Base-by-base conservation (phyloP, 257 asterid genomes). In the Capsicum chinense region DNA sequence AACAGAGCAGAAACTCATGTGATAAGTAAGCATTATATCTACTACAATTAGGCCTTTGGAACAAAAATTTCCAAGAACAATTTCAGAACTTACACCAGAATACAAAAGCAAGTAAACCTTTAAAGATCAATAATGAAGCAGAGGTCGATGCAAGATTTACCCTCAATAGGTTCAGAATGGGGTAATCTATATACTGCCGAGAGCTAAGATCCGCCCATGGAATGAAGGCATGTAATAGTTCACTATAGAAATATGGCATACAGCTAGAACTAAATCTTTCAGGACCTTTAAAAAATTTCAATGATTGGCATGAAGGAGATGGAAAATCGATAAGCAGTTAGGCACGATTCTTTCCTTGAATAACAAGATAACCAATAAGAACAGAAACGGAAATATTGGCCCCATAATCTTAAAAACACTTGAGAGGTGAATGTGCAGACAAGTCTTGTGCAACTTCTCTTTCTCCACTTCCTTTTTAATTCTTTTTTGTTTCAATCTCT, bases 101-200 rank as follows among this genome's bases (percentile, higher is more conserved):
- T 19, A 73, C 80, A 73, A 73, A 74, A 50, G 44, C 60, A 74
- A 50, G 15, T 74, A 74, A 74, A 74, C 14, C 44, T 50, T 50
- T 12, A 48, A 48, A 21, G 60, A 74, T 74, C 60, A 74, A 48
- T 17, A 73, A 70, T 73, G 44, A 74, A 50, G 42, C 80, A 48
- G 60, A 21, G 80, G 42, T 73, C 6, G 7, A 74, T 74, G 50
- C 60, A 52, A 48, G 80, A 73, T 73, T 48, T 73, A 19, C 19
- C 60, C 59, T 50, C 16, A 73, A 73, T 47, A 47, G 6, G 42
- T 1, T 47, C 58, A 11, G 80, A 73, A 12, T 7, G 42, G 57
- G 59, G 59, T 39, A 11, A 11, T 47, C 59, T 19, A n/a, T 11
- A 73, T 47, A n/a, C 42, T 50, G 60, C 42, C 6, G 4, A 74